Evolutionary conservation across 2,329 filamentous ascomycete genomes (phyloP).

Genomic region (Nemania sp.): DNA sequence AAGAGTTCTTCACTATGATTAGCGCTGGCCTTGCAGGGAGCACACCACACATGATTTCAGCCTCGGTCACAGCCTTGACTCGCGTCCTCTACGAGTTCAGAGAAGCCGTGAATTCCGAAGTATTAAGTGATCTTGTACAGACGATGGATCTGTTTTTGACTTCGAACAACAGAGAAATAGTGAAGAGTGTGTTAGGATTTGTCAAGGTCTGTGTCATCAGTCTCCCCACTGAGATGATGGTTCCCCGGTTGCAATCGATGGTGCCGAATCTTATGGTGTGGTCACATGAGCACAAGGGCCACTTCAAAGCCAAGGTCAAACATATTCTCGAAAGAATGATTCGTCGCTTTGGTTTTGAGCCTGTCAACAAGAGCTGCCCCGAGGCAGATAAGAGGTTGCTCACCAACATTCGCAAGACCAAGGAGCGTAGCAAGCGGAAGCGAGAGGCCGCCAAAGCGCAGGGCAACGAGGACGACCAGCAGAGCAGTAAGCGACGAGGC

Average conservation of each 20-base stretch:
- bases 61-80: conserved; percentile 92
- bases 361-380: conserved; percentile 79
- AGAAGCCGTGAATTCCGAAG: conserved; percentile 66
- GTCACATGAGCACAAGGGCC: conserved; percentile 97
- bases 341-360: conserved; percentile 82
- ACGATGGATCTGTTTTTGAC: conserved; percentile 96
- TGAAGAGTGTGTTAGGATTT: conserved; percentile 91
- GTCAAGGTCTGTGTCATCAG: conserved; percentile 94
- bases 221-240: conserved; percentile 77
- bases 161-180: conserved; percentile 95
- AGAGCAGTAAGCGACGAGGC: conserved; percentile 55
- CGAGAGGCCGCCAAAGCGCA: conserved; percentile 70
- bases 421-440: conserved; percentile 88
- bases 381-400: conserved; percentile 89
- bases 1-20: conserved; percentile 98
- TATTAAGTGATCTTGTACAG: conserved; percentile 82
- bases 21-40: conserved; percentile 91
- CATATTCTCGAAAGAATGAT: conserved; percentile 96
- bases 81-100: conserved; percentile 94
- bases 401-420: conserved; percentile 91
- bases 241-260: conserved; percentile 74
- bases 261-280: conserved; percentile 92
- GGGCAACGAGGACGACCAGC: conserved; percentile 59
- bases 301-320: conserved; percentile 97
- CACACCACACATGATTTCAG: conserved; percentile 96